Conservation (phyloP, 345 rosid species). For the Crucihimalaya himalaica region DNA sequence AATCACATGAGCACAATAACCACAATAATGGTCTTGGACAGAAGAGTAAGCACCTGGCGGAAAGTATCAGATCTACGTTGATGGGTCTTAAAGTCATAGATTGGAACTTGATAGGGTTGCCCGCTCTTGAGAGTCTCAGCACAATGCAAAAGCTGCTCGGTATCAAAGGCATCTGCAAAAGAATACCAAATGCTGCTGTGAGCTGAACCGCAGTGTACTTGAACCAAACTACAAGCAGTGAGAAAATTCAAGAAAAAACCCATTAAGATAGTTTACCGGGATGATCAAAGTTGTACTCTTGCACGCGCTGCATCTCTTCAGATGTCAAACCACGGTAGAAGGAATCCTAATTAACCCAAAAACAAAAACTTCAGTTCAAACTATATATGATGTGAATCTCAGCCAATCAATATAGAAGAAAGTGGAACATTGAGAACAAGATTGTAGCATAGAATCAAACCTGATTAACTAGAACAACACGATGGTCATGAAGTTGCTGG, state of each 20-base stretch:
- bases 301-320: conserved; percentile 74
- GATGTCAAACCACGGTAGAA: conserved; percentile 91
- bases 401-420: background rate
- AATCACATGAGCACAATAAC: background rate
- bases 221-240: background rate
- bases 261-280: conserved; percentile 55
- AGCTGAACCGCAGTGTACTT: background rate
- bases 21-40: conserved; percentile 8
- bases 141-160: conserved; percentile 94
- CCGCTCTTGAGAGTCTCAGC: conserved; percentile 70
- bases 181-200: conserved; percentile 21
- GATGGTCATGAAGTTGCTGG: conserved; percentile 96
- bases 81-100: conserved; percentile 88
- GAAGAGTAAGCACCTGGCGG: conserved; percentile 62
- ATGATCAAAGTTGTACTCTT: conserved; percentile 98
- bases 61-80: conserved; percentile 77
- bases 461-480: conserved; percentile 94
- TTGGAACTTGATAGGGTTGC: conserved; percentile 78
- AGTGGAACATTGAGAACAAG: conserved; percentile 9
- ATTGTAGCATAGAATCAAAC: conserved; percentile 37
- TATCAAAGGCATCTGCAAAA: conserved; percentile 87
- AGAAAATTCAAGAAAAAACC: background rate
- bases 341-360: conserved; percentile 58
- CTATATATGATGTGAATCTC: background rate
- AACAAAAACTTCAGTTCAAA: background rate